Conservation (phyloP, 176 grass and related monocot genomes). For the Coix lacrymajobi region DNA sequence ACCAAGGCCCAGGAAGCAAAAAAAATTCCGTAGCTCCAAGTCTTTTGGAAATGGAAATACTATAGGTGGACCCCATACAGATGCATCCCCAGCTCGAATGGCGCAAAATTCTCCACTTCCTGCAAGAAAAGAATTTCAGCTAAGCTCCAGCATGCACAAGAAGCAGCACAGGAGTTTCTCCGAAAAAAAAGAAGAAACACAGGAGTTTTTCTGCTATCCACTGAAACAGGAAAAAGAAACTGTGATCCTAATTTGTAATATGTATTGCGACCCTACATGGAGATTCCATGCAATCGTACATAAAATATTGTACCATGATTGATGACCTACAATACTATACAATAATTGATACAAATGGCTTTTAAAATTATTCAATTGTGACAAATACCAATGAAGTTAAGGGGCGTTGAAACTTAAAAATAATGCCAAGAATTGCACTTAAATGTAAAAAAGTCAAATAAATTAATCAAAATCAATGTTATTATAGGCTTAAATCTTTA, state of each 20-base stretch:
- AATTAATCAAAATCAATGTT: neutral
- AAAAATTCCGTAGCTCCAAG: neutral
- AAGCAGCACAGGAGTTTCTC: too few species aligned
- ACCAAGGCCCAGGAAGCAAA: too few species aligned
- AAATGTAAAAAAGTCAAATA: neutral
- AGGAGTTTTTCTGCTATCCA: neutral
- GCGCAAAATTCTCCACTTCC: neutral
- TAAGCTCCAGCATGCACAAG: neutral
- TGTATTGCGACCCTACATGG: neutral
- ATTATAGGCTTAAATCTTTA: neutral
- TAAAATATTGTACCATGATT: neutral
- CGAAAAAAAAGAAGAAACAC: neutral
- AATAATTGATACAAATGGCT: neutral
- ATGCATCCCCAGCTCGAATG: neutral
- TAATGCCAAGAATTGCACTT: neutral
- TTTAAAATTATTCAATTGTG: neutral
- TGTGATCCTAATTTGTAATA: too few species aligned
- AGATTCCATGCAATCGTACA: neutral
- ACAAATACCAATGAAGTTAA: neutral
- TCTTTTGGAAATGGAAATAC: neutral
- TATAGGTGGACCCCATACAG: neutral
- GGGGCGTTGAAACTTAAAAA: neutral
- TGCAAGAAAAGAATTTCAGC: slow-evolving; percentile 2
- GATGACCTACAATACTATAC: neutral
- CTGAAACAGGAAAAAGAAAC: neutral